Evolutionary conservation across 345 rosid species (phyloP), one percentile per base, ranked within the genome.

Genomic region (Streptanthus diversifolius): DNA sequence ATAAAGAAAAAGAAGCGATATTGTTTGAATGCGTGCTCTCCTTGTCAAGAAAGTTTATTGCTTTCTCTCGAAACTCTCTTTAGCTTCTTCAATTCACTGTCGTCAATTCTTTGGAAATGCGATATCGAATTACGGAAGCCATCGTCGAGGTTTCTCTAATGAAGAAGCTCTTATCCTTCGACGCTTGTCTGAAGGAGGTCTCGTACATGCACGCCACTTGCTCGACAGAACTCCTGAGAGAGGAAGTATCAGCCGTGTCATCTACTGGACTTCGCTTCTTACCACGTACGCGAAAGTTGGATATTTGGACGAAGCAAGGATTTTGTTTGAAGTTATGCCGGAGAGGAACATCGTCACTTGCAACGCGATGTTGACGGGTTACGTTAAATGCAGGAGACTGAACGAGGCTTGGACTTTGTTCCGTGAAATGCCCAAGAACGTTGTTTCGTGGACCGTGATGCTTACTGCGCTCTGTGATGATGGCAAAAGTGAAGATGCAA

Each of bases 381-480:
- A 75, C 52, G 75, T 87, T 44, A 81, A 65, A 66, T 24, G 81
- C 24, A 77, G 84, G 74, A 82, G 81, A 68, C 8, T 84, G 48
- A 29, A 60, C 3, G 87, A 84, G 59, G 90, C 90, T 11, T 70
- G 72, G 44, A 41, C 15, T 1, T 78, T 87, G 69, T 85, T 85
- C 45, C 62, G 77, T 29, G 83, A 68, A 65, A 87, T 89, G 84
- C 90, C 85, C 64, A 84, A 79, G 66, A 85, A 89, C 17, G 90
- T 80, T n/a, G 87, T 83, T 17, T 84, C 85, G 1, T 84, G 92
- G 90, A 89, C 92, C 12, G 70, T 80, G 24, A 82, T 87, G 87
- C 77, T 89, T 41, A 79, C 68, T 43, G 85, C 84, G 36, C 74
- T 81, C 0, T 79, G 77, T 9, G 81, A 83, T 2, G 85, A 75